Percentiles rank a stretch among this genome's conserved stretches.
phyloP scores from a whole-genome alignment of 2,329 filamentous ascomycete species.

The Fusarium xylarioides region DNA sequence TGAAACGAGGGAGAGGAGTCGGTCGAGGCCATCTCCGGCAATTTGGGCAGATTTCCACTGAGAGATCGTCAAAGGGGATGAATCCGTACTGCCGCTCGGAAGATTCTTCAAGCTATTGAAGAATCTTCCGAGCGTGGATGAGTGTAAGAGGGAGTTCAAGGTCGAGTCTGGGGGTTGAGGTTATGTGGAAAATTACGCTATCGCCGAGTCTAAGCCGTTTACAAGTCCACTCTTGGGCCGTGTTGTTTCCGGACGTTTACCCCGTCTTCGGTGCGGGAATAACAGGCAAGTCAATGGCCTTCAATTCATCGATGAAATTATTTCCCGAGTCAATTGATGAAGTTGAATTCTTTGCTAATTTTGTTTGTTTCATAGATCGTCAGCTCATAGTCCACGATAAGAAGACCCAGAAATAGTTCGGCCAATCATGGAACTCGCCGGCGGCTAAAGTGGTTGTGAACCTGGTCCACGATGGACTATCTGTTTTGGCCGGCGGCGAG shows the following conservation, averaged over 20 bases:
- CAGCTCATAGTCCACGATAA: background rate
- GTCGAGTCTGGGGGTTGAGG: background rate
- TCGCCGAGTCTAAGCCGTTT: slow-evolving; percentile 25
- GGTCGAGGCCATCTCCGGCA: slow-evolving; percentile 38
- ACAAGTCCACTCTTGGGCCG: background rate
- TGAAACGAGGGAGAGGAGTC: slow-evolving; percentile 40
- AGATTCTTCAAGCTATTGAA: background rate
- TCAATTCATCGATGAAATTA: too few relatives aligned
- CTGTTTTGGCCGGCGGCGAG: slow-evolving; percentile 13
- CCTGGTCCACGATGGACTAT: background rate
- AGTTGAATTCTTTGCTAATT: background rate
- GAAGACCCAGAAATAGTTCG: background rate
- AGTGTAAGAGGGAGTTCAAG: background rate
- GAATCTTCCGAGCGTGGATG: too few relatives aligned
- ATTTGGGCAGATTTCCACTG: slow-evolving; percentile 43
- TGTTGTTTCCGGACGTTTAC: slow-evolving; percentile 1
- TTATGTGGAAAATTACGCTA: slow-evolving; percentile 18
- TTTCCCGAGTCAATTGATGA: background rate
- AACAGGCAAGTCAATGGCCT: background rate
- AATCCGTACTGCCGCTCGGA: background rate
- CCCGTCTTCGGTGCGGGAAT: background rate
- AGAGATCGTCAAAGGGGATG: slow-evolving; percentile 28
- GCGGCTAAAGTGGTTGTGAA: background rate
- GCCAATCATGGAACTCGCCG: slow-evolving; percentile 22
- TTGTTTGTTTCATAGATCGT: background rate